Percentiles rank a stretch among this genome's conserved stretches.
phyloP scores from a whole-genome alignment of 2,329 filamentous ascomycete species.

The Kalmusia sp. region DNA sequence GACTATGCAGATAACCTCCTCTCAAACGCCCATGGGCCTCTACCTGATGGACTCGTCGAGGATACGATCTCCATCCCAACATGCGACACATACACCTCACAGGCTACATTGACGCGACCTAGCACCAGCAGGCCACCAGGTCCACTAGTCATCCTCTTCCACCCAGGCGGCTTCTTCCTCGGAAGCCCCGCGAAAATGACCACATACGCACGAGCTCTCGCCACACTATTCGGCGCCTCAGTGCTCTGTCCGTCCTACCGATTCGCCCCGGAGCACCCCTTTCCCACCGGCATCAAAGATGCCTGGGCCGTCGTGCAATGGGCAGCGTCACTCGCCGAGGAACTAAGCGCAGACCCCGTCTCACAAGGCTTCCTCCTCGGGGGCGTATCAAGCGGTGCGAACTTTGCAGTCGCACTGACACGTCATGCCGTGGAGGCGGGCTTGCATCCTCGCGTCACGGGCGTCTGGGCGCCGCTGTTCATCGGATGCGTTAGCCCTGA shows the following conservation, averaged over 20 bases:
- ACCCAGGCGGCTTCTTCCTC: slow-evolving; percentile 8
- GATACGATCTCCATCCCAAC: too few species aligned
- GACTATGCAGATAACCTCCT: too few species aligned
- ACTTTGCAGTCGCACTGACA: slow-evolving; percentile 25
- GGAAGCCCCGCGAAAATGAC: slow-evolving; percentile 4
- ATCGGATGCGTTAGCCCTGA: neutral
- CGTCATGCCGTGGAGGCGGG: slow-evolving; percentile 21
- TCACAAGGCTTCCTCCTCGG: slow-evolving; percentile 53
- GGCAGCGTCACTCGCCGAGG: slow-evolving; percentile 27
- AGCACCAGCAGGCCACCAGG: too few species aligned
- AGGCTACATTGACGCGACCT: too few species aligned
- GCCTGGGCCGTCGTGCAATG: slow-evolving; percentile 56
- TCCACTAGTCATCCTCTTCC: slow-evolving; percentile 12
- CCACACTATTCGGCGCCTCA: slow-evolving; percentile 23
- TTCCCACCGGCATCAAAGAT: slow-evolving; percentile 59
- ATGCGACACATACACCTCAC: too few species aligned
- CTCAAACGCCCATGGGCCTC: too few species aligned
- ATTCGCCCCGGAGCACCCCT: slow-evolving; percentile 58
- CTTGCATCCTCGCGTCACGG: slow-evolving; percentile 12
- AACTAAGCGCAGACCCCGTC: slow-evolving; percentile 17
- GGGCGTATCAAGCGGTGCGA: slow-evolving; percentile 56
- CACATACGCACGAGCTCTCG: slow-evolving; percentile 6
- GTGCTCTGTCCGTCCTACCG: slow-evolving; percentile 62
- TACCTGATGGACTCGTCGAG: too few species aligned
- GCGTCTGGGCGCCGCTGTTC: slow-evolving; percentile 2